Evolutionary conservation across 2,329 filamentous ascomycete genomes (phyloP).

Genomic region (Botryotinia narcissicola): DNA sequence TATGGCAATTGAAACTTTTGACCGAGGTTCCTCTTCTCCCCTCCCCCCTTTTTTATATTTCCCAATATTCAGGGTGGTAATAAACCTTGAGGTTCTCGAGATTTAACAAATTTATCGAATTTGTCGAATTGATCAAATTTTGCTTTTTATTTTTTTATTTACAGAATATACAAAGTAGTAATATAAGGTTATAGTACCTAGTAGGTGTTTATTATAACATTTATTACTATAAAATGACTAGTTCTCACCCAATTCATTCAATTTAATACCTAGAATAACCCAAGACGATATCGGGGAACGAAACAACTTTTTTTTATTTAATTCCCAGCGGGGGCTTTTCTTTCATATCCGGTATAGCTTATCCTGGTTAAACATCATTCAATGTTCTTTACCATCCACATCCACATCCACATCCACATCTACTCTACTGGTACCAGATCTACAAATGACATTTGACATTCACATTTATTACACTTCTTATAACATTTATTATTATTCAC

Average conservation of each 20-base stretch:
- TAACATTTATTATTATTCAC: not conserved
- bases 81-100: not conserved
- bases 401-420: not conserved
- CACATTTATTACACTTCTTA: not conserved
- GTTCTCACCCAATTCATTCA: no score
- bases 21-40: not conserved
- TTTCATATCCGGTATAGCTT: slow-evolving; percentile 4
- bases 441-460: slow-evolving; percentile 2
- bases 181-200: no score
- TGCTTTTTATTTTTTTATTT: not conserved
- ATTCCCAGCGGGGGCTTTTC: not conserved
- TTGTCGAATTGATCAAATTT: no score
- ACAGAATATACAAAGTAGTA: no score
- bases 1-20: not conserved
- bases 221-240: slow-evolving; percentile 4
- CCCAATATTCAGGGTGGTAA: not conserved
- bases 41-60: not conserved
- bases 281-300: slow-evolving; percentile 1
- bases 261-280: not conserved
- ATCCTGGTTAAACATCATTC: slow-evolving; percentile 5
- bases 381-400: not conserved
- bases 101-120: no score
- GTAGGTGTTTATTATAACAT: not conserved
- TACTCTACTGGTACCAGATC: not conserved
- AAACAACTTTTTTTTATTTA: not conserved